These are phyloP conservation scores for Verbena officinalis DNA, from an alignment of 257 asterid species.

Conservation along the genomic window DNA sequence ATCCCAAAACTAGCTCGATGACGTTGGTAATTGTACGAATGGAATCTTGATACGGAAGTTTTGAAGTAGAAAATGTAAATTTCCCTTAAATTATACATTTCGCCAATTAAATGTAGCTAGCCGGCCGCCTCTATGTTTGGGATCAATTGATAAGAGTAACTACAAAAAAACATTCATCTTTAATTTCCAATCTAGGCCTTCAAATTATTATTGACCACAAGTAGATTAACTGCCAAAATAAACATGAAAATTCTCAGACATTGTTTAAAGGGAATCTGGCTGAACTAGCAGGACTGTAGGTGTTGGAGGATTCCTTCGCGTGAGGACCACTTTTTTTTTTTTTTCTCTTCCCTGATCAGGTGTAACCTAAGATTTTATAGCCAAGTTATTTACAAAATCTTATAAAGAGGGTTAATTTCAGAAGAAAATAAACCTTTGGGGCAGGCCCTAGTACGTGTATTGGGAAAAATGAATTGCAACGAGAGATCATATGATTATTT, in stretches of 20 bases:
- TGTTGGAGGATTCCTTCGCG: slow-evolving; percentile 12
- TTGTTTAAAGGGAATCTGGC: slow-evolving; percentile 5
- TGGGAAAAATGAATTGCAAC: no score
- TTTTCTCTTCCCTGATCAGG: slow-evolving; percentile 22
- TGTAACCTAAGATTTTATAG: slow-evolving; percentile 16
- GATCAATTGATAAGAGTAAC: no score
- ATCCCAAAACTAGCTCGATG: no score
- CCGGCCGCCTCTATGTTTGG: no score
- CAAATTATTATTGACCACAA: no score
- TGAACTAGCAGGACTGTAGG: background rate
- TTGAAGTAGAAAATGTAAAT: no score
- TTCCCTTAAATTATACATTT: background rate
- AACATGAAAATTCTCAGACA: slow-evolving; percentile 13
- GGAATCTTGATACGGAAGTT: no score
- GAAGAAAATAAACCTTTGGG: background rate
- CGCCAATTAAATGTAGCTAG: no score
- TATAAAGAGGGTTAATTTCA: background rate
- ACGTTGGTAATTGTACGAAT: no score
- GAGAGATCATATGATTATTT: no score
- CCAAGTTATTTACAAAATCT: background rate
- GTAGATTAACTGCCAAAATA: slow-evolving; percentile 24
- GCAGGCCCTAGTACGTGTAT: background rate
- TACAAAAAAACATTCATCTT: no score
- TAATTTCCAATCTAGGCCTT: no score
- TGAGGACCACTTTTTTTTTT: slow-evolving; percentile 32